Evolutionary conservation across 1,139 yeast species (phyloP).

Genomic region (Lodderomyces beijingensis): DNA sequence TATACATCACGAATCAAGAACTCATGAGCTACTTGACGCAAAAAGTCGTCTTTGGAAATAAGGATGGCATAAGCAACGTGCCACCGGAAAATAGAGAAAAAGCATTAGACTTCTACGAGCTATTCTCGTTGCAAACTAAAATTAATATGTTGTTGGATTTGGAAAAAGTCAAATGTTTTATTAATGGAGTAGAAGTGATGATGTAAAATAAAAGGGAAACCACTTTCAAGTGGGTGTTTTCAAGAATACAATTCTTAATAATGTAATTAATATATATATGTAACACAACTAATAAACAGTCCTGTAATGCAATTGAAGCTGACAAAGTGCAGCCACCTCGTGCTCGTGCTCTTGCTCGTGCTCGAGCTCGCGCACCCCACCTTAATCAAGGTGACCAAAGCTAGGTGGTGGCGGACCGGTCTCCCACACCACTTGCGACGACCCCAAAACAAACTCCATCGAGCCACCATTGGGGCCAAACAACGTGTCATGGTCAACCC

Average conservation of each 20-base stretch:
- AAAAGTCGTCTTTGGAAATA: slow-evolving; percentile 7
- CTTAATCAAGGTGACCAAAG: too few species aligned
- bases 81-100: slow-evolving; percentile 2
- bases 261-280: too few species aligned
- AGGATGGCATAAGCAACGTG: slow-evolving; percentile 8
- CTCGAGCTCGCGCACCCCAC: too few species aligned
- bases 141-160: slow-evolving; percentile 12
- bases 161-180: slow-evolving; percentile 7
- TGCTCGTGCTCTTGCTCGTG: too few species aligned
- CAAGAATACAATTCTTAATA: too few species aligned
- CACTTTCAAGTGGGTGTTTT: too few species aligned
- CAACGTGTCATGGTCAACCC: slow-evolving; percentile 30
- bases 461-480: slow-evolving; percentile 25
- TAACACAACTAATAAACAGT: too few species aligned
- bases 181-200: slow-evolving; percentile 11
- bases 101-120: slow-evolving; percentile 7
- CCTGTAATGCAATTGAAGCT: too few species aligned
- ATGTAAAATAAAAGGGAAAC: slow-evolving; percentile 1
- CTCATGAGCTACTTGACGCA: slow-evolving; percentile 11
- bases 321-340: too few species aligned
- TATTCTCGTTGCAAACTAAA: slow-evolving; percentile 12
- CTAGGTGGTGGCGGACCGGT: slow-evolving; percentile 21
- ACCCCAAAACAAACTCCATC: slow-evolving; percentile 25
- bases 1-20: slow-evolving; percentile 12
- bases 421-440: slow-evolving; percentile 10